Evolutionary conservation across 192 early-diverging fungal genomes (phyloP).

Genomic region (Umbelopsis sp.): DNA sequence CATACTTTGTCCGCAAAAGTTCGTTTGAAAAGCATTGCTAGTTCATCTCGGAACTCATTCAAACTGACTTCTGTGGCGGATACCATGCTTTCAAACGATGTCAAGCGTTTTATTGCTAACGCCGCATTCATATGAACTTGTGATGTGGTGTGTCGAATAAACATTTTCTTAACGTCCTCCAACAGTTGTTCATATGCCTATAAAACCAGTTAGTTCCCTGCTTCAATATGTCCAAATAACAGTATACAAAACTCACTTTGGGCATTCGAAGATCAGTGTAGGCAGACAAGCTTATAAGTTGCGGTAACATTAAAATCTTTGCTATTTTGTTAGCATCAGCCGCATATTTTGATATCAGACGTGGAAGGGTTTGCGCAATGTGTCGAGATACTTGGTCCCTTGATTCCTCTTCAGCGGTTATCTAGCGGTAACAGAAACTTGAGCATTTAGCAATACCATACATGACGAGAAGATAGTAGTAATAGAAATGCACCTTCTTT

Average conservation of each 20-base stretch:
- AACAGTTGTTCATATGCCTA: slow-evolving; percentile 51
- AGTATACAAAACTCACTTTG: slow-evolving; percentile 28
- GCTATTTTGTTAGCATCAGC: slow-evolving; percentile 43
- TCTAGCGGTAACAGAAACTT: background rate
- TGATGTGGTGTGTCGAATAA: slow-evolving; percentile 39
- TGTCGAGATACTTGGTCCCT: slow-evolving; percentile 45
- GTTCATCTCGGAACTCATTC: slow-evolving; percentile 31
- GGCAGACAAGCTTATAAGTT: slow-evolving; percentile 46
- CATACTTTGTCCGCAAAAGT: slow-evolving; percentile 35
- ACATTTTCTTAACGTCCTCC: slow-evolving; percentile 47
- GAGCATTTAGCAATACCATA: background rate
- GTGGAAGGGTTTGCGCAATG: slow-evolving; percentile 40
- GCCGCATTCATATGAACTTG: slow-evolving; percentile 44
- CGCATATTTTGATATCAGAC: slow-evolving; percentile 48
- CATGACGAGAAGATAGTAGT: background rate
- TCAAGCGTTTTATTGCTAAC: slow-evolving; percentile 41
- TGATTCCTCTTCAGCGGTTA: slow-evolving; percentile 27
- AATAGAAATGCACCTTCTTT: background rate
- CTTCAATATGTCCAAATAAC: background rate
- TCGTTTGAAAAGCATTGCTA: slow-evolving; percentile 28
- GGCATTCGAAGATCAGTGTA: slow-evolving; percentile 50
- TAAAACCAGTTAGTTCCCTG: background rate
- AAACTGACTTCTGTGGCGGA: slow-evolving; percentile 42
- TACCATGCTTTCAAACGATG: slow-evolving; percentile 35
- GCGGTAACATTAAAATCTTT: slow-evolving; percentile 44